Evolutionary conservation across 1,284 basidiomycete species (phyloP), one percentile per base, ranked within the genome.

Genomic region (Ganoderma leucocontextum): DNA sequence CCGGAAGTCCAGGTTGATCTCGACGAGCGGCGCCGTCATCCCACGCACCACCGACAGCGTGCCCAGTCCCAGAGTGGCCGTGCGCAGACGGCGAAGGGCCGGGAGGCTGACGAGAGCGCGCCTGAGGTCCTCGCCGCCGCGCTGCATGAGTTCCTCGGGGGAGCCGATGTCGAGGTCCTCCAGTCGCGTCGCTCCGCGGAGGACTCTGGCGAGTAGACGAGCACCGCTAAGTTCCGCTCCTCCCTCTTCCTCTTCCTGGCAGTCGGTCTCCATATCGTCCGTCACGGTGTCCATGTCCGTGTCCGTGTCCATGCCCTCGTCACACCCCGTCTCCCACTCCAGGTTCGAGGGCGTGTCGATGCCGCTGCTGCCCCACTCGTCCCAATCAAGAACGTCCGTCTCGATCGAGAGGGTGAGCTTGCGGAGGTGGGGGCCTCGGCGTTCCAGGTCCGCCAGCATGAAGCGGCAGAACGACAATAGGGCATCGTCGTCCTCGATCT

Each of bases 161-260:
- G 1, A n/a, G 38, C 10, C 36, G 5, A 41, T 25, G 10, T 17
- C n/a, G 19, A 59, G 57, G 38, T 22, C 57, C 10, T 38, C 36
- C 36, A 59, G 57, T 15, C 15, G 57, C 36, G 57, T n/a, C 36
- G 22, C 38, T n/a, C 22, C 25, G 38, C 58, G 58, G n/a, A 60
- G 19, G 58, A 60, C 22, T 12, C 19, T 19, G 35, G n/a, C 36
- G 36, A 39, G 35, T 7, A 12, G 7, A 19, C 25, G 29, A 12
- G 33, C 4, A 17, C 41, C 41, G 17, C 19, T 17, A 17, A 17
- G 41, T 42, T 19, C 41, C 15, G 15, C 17, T 7, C 19, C 15
- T 42, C 15, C 6, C 17, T 42, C 41, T 17, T 19, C 41, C 6
- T 42, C 41, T 25, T 15, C 33, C 53, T 55, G 15, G 25, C 0